phyloP scores from a whole-genome alignment of 495 filamentous ascomycete genomes.

The Hypoxylon trugodes region DNA sequence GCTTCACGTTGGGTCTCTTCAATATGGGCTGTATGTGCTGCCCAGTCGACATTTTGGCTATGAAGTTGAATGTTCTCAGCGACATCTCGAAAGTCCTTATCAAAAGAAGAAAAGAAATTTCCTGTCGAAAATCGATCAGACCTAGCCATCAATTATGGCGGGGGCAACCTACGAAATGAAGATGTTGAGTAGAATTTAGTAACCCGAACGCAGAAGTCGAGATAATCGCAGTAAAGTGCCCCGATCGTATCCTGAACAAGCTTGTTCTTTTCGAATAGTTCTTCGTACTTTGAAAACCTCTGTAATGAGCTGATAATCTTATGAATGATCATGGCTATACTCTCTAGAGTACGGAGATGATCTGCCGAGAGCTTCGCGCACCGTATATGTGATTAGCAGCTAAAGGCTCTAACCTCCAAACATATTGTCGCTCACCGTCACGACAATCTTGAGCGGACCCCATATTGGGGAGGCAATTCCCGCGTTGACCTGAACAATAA shows the following conservation, averaged over 20 bases:
- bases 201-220: constrained; percentile 41
- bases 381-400: constrained; percentile 13
- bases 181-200: constrained; percentile 38
- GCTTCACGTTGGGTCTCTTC: constrained; percentile 29
- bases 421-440: constrained; percentile 23
- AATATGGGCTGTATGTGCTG: constrained; percentile 25
- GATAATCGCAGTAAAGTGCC: constrained; percentile 39
- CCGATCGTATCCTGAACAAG: constrained; percentile 41
- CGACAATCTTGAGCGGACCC: constrained; percentile 30
- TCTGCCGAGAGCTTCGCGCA: constrained; percentile 26
- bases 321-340: constrained; percentile 38
- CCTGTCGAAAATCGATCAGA: constrained; percentile 3
- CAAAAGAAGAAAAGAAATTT: constrained; percentile 32
- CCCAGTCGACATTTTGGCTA: constrained; percentile 33
- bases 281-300: constrained; percentile 41
- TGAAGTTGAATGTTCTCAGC: constrained; percentile 27
- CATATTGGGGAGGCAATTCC: constrained; percentile 35
- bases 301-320: constrained; percentile 40
- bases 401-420: background rate
- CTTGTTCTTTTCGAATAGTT: constrained; percentile 31
- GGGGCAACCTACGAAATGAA: constrained; percentile 21
- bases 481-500: constrained; percentile 34
- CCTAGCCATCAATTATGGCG: background rate
- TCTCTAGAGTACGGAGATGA: constrained; percentile 41
- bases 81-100: constrained; percentile 31